A percentile compares a stretch with the other conserved stretches of the same genome.
Conservation (phyloP, 164 flowering plant species). For the Dillenia suffruticosa region DNA sequence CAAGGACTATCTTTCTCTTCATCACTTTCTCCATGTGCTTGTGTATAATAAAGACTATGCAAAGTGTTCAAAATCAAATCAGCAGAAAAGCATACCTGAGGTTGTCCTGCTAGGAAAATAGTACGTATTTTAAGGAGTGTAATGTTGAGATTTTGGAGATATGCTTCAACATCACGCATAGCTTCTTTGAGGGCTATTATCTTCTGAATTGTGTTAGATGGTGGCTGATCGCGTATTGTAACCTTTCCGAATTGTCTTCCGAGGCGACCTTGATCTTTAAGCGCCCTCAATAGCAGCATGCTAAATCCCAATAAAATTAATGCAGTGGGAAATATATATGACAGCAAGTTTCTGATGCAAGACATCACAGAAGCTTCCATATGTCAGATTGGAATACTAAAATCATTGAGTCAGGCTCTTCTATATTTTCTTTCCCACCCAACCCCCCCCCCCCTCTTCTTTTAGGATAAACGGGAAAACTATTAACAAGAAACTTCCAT, state of each 20-base stretch:
- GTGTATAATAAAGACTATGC: not conserved
- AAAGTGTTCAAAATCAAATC: not conserved
- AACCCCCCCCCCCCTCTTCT: too few species aligned
- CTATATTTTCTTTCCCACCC: too few species aligned
- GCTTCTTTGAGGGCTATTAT: slow-evolving; percentile 88
- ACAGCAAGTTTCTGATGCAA: slow-evolving; percentile 60
- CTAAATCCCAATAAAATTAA: slow-evolving; percentile 55
- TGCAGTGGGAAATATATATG: slow-evolving; percentile 58
- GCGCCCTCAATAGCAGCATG: slow-evolving; percentile 76
- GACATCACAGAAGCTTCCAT: not conserved
- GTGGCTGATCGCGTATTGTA: slow-evolving; percentile 87
- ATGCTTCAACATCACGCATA: slow-evolving; percentile 73
- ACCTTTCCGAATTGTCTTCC: slow-evolving; percentile 87
- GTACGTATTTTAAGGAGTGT: slow-evolving; percentile 74
- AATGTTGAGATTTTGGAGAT: slow-evolving; percentile 77
- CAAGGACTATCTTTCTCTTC: not conserved
- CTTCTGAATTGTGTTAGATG: slow-evolving; percentile 90
- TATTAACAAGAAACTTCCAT: too few species aligned
- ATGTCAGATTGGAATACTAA: too few species aligned
- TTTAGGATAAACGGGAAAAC: too few species aligned
- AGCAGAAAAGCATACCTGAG: slow-evolving; percentile 59
- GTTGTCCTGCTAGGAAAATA: slow-evolving; percentile 80
- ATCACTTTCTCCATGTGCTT: too few species aligned
- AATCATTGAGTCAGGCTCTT: too few species aligned
- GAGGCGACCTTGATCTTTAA: slow-evolving; percentile 89